Base-by-base conservation (phyloP, 129 eudicot species). In the Cynara cardunculus region DNA sequence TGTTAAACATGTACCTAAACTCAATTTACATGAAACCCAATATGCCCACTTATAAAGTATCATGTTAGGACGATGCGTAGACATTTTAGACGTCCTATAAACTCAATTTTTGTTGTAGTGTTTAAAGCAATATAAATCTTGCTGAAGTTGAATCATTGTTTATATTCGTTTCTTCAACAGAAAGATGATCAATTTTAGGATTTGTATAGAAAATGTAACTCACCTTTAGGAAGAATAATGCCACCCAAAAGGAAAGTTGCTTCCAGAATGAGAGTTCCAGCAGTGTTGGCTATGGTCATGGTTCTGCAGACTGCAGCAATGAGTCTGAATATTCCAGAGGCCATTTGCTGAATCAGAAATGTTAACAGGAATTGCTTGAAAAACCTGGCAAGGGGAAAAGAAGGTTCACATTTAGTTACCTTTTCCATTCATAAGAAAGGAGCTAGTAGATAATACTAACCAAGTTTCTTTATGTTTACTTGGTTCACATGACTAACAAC, bases 281-380 rank as follows among this genome's bases (percentile, higher is more conserved):
- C 94, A 10, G 94, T 92, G 81, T 92, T 83, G 25, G 99, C 93
- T 37, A 92, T 87, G 25, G 92, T 88, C 90, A 85, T 88, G 5
- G 96, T 89, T 87, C 99, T 87, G 73, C 90, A 92, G 28, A 92
- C 72, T 37, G 90, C 96, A 62, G 96, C 96, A 73, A 85, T 86
- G 72, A 92, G 82, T 87, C 99, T 93, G 72, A 92, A 89, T 39
- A 89, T 27, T 41, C 97, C 97, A 12, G 96, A 90, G 0, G 99
- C 97, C 99, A 89, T 92, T 87, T 92, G 97, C 84, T 95, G 99
- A 87, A 90, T 90, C 39, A 85, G 80, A 79, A 95, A 95, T 31
- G 87, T 82, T 73, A 92, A 67, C 69, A 95, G 64, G 10, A 92
- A 78, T 56, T 95, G 91, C 89, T 89, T 95, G 86, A 95, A 90